Percentiles rank a stretch among this genome's conserved stretches.
These are phyloP conservation scores for Plasmodium inui DNA, from an alignment of 169 alveolate species.

Conservation along the genomic window DNA sequence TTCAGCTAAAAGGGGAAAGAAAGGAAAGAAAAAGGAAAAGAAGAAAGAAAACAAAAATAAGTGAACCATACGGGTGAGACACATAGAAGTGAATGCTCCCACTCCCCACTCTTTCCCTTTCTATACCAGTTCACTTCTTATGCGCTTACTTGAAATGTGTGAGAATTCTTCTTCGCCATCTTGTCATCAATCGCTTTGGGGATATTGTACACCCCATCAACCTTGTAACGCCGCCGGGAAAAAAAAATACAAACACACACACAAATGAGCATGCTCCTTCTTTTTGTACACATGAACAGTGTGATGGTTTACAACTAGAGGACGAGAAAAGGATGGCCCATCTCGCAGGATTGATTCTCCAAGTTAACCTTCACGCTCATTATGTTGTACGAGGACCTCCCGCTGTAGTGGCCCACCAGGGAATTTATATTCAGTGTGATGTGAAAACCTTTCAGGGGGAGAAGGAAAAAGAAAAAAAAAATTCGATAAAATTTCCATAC, in stretches of 20 bases:
- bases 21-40: not conserved
- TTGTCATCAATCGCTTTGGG: conserved; percentile 10
- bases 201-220: conserved; percentile 59
- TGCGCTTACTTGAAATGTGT: conserved; percentile 41
- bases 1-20: not conserved
- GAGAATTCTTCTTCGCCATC: conserved; percentile 9
- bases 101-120: not conserved
- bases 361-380: conserved; percentile 41
- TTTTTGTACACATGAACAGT: not conserved
- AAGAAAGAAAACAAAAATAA: not conserved
- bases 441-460: conserved; percentile 12
- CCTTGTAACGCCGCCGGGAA: not conserved
- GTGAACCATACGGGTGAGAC: not conserved
- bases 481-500: not conserved
- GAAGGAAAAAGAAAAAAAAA: not conserved
- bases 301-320: not conserved
- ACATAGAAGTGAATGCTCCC: not conserved
- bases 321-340: not conserved
- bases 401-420: conserved; percentile 37
- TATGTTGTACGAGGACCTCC: conserved; percentile 27
- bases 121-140: not conserved
- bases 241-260: not conserved
- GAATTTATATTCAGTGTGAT: conserved; percentile 61
- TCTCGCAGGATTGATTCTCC: not conserved
- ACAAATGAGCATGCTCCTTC: not conserved